A percentile compares a stretch with the other conserved stretches of the same genome.
Evolutionary conservation across 345 rosid genomes (phyloP).

Genomic region (Eucalyptus cloeziana): DNA sequence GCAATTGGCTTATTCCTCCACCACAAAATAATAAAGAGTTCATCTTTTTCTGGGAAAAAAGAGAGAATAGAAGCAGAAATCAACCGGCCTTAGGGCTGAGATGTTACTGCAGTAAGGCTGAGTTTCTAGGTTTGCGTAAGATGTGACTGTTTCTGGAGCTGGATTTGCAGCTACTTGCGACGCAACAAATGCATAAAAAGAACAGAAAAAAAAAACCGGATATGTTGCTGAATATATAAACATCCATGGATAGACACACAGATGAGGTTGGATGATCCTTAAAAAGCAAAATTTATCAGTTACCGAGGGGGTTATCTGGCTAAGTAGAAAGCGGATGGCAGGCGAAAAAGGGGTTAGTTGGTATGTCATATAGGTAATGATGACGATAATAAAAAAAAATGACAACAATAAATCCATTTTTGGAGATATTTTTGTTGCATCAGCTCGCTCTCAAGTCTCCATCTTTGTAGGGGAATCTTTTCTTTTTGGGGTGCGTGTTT

Average conservation of each 20-base stretch:
- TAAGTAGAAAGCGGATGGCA: not conserved
- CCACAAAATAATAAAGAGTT: not conserved
- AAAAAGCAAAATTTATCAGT: not conserved
- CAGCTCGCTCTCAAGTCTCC: not conserved
- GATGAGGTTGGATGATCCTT: not conserved
- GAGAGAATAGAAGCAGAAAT: not conserved
- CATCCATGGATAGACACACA: not conserved
- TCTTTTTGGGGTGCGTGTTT: not conserved
- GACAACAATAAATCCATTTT: not conserved
- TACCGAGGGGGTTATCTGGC: not conserved
- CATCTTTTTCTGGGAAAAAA: not conserved
- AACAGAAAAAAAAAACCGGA: not conserved
- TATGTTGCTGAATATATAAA: not conserved
- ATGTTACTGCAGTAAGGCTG: not conserved
- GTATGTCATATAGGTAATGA: not conserved
- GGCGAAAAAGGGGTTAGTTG: not conserved
- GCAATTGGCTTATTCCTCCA: not conserved
- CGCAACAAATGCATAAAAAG: not conserved
- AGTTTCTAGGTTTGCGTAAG: not conserved
- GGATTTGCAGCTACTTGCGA: not conserved
- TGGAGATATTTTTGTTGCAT: not conserved
- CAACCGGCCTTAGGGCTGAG: not conserved
- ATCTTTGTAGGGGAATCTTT: not conserved
- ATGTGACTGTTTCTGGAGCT: not conserved
- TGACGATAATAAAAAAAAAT: not conserved